phyloP scores from a whole-genome alignment of 2,329 filamentous ascomycete species.

The Xylaria sp. region DNA sequence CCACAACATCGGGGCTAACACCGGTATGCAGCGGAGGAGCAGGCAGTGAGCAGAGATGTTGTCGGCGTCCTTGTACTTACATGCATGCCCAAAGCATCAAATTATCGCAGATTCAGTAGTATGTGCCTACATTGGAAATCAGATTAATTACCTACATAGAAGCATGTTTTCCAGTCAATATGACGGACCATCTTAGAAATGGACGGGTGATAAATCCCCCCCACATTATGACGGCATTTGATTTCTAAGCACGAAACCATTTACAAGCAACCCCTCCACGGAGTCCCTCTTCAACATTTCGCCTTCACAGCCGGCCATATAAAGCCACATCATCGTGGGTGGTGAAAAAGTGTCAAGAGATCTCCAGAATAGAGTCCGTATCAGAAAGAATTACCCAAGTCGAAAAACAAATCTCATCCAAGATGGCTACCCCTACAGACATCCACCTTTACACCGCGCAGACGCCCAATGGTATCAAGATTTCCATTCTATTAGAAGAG shows the following conservation, averaged over 20 bases:
- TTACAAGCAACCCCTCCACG: conserved; percentile 14
- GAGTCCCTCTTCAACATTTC: not conserved
- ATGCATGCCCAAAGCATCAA: not conserved
- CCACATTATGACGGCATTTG: conserved; percentile 28
- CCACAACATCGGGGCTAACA: conserved; percentile 3
- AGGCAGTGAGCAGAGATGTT: not conserved
- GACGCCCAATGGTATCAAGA: conserved; percentile 92
- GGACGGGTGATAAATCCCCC: conserved; percentile 2
- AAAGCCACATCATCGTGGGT: not conserved
- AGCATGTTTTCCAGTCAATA: conserved; percentile 1
- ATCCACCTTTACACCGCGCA: conserved; percentile 85
- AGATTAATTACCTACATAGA: not conserved
- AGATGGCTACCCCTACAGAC: conserved; percentile 64
- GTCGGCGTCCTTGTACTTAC: not conserved
- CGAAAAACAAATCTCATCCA: conserved; percentile 44
- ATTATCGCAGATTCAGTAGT: not conserved
- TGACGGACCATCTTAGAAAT: conserved; percentile 14
- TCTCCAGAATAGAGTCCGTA: conserved; percentile 11
- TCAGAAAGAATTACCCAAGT: conserved; percentile 39
- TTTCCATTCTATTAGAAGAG: conserved; percentile 88
- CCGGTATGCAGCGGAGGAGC: conserved; percentile 2
- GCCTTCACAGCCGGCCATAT: conserved; percentile 2
- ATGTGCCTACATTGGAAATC: not conserved
- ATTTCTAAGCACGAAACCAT: conserved; percentile 38
- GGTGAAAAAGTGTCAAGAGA: not conserved